Evolutionary conservation across 2,329 filamentous ascomycete species (phyloP).

Genomic region (Colletotrichum agaves): DNA sequence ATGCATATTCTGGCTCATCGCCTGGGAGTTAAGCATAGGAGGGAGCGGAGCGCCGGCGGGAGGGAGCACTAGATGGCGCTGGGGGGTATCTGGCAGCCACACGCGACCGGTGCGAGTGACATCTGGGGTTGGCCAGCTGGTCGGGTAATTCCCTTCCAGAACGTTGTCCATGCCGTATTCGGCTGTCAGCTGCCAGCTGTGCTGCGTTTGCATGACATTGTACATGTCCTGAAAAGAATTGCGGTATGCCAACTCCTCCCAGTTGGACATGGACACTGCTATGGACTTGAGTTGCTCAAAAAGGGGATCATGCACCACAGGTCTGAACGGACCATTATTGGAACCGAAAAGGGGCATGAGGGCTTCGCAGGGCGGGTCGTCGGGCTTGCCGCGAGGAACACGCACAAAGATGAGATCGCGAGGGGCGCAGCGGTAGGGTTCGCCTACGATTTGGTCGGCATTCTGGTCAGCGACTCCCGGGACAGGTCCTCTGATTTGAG

Average conservation of each 20-base stretch:
- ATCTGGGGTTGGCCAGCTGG: neutral
- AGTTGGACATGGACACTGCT: conserved; percentile 8
- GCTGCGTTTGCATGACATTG: neutral
- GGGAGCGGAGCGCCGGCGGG: no score
- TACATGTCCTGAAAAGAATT: neutral
- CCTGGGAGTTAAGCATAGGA: no score
- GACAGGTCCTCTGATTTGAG: neutral
- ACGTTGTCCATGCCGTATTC: neutral
- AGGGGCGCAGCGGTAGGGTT: neutral
- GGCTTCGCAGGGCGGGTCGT: no score
- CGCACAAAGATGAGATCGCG: conserved; percentile 20
- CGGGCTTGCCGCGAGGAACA: neutral
- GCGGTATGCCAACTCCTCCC: neutral
- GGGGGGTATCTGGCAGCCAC: neutral
- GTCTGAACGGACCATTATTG: no score
- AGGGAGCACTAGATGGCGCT: neutral
- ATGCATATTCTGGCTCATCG: neutral
- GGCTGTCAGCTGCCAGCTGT: neutral
- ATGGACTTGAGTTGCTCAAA: neutral
- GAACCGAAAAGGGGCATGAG: neutral
- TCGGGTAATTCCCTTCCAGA: neutral
- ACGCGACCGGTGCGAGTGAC: neutral
- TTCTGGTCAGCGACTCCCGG: neutral
- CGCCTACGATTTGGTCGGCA: neutral
- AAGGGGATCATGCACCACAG: neutral